phyloP scores from a whole-genome alignment of 2,329 filamentous ascomycete species.

The Metarhizium robertsii region DNA sequence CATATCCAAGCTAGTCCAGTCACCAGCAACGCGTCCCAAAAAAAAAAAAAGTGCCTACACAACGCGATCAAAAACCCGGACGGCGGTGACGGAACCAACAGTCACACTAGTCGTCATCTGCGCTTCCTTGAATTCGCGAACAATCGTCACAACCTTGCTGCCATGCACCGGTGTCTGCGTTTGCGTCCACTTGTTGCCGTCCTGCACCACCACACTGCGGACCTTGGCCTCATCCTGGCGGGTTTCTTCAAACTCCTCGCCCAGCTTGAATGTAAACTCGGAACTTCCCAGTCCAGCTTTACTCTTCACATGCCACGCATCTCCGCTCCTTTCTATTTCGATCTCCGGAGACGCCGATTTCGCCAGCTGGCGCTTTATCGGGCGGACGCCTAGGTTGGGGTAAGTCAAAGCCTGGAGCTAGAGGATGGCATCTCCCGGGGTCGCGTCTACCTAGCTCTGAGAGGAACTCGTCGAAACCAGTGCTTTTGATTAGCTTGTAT shows the following conservation, averaged over 20 bases:
- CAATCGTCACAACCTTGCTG: not conserved
- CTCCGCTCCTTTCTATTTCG: not conserved
- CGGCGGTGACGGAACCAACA: not conserved
- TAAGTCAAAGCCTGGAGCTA: not conserved
- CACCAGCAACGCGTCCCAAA: too few species aligned
- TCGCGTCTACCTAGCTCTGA: not conserved
- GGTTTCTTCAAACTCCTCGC: not conserved
- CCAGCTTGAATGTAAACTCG: not conserved
- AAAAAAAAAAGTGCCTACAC: not conserved
- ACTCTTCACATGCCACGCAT: not conserved
- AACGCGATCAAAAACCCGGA: not conserved
- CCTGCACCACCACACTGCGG: not conserved
- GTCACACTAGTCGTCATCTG: not conserved
- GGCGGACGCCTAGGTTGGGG: not conserved
- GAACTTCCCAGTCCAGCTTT: not conserved
- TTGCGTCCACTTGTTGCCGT: not conserved
- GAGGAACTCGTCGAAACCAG: not conserved
- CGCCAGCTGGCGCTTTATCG: not conserved
- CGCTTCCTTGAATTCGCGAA: not conserved
- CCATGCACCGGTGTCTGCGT: not conserved
- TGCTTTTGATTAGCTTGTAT: not conserved
- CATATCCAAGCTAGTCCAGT: too few species aligned
- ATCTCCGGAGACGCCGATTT: not conserved
- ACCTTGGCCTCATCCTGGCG: not conserved
- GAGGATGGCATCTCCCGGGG: too few species aligned